A percentile compares a stretch with the other conserved stretches of the same genome.
Evolutionary conservation across 2,329 filamentous ascomycete species (phyloP).

Genomic region (Tothia fuscella): DNA sequence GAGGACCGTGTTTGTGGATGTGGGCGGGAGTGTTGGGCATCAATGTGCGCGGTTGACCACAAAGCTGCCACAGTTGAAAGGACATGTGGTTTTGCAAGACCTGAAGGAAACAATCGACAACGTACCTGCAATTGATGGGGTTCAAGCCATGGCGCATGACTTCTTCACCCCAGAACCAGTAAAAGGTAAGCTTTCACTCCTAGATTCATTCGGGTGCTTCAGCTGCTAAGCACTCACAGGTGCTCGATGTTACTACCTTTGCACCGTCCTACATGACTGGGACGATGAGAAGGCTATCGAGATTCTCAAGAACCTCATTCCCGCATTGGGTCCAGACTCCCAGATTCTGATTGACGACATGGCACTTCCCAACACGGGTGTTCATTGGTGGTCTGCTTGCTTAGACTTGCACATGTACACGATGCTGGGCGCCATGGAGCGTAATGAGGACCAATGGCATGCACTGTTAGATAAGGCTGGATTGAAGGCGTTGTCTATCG

Average conservation of each 20-base stretch:
- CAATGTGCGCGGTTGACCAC: not conserved
- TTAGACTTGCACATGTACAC: not conserved
- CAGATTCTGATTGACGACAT: not conserved
- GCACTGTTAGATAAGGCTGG: not conserved
- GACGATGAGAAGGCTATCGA: not conserved
- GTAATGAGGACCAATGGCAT: not conserved
- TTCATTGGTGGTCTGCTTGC: not conserved
- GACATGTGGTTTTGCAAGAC: not conserved
- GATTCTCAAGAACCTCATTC: conserved; percentile 1
- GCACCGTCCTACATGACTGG: conserved; percentile 24
- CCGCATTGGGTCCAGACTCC: conserved; percentile 3
- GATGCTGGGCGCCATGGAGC: not conserved
- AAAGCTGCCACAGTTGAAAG: not conserved
- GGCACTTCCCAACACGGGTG: not conserved
- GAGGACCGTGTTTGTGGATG: not conserved
- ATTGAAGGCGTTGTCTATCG: conserved; percentile 1
- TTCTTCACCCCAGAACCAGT: conserved; percentile 22
- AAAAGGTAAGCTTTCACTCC: not conserved
- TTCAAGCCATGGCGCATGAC: not conserved
- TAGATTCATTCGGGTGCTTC: not conserved
- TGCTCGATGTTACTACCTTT: conserved; percentile 22
- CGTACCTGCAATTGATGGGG: not conserved
- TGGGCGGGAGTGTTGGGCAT: conserved; percentile 3
- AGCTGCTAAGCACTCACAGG: conserved; percentile 4
- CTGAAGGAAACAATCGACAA: not conserved